Evolutionary conservation across 352 stramenopile species (phyloP), one percentile per base, ranked within the genome.

Genomic region (Globisporangium apiculatum): DNA sequence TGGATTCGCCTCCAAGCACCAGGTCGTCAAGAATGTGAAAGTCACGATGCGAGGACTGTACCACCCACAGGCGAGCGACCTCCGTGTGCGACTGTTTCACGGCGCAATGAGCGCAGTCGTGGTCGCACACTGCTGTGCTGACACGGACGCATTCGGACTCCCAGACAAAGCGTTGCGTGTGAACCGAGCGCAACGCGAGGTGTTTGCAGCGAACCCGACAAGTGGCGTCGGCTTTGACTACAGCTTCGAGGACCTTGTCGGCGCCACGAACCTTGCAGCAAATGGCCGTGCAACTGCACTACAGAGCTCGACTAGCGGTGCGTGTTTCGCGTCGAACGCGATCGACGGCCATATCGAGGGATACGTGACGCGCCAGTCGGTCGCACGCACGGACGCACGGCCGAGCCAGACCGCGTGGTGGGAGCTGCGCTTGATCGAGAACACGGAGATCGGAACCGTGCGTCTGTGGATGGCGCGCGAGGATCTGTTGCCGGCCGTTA

Each of bases 151-250:
- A 7, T 86, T 87, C 52, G 78, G 76, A 3, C 3, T 70, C 1
- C 76, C 79, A 0, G 75, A 89, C 40, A 47, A 51, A 0, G 47
- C 59, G 6, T 43, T 79, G 15, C 53, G 79, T 7, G 64, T 82
- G 3, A 89, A 87, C 57, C 60, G 65, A 4, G 57, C 67, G 14
- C 79, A 85, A 12, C 37, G 82, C 42, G 57, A 68, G 17, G 65
- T 72, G 2, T 73, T 76, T 8, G 50, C 69, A 7, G 48, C 53
- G 0, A 86, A 87, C 48, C 69, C 75, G 5, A 87, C 71, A 15
- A 91, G 74, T 31, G 83, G 77, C 3, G 67, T 89, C 8, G 85
- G 85, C 1, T 83, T 63, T 53, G 85, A 93, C 60, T 91, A 91
- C 53, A 68, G 65, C 4, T 93, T 94, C 47, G 67, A 67, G 11